Conservation (phyloP, 139 green algal species). For the Deuterostichococcus epilithicus region DNA sequence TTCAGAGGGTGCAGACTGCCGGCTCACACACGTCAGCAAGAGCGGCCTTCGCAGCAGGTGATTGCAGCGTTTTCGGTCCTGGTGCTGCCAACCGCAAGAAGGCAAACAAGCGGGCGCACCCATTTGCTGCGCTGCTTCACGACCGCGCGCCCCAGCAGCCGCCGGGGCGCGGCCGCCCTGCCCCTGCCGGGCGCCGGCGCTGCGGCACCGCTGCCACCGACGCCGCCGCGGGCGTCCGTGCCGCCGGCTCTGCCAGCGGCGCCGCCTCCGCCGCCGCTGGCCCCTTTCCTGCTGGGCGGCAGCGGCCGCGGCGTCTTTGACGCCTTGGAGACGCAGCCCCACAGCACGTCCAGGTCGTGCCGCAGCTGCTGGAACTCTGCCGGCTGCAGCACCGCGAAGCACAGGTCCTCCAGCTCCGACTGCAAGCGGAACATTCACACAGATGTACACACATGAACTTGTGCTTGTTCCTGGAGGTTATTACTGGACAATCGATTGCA, state of each 20-base stretch:
- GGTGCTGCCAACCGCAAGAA: too few relatives aligned
- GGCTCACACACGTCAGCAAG: too few relatives aligned
- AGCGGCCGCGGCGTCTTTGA: conserved; percentile 24
- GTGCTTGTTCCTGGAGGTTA: too few relatives aligned
- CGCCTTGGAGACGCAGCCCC: conserved; percentile 23
- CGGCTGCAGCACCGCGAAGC: conserved; percentile 87
- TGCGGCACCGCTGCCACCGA: conserved; percentile 8
- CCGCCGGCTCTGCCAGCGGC: not conserved
- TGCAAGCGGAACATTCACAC: conserved; percentile 36
- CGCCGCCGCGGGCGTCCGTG: conserved; percentile 12
- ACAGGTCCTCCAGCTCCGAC: conserved; percentile 95
- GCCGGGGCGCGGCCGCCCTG: not conserved
- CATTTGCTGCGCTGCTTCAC: conserved; percentile 5
- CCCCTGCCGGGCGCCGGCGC: not conserved
- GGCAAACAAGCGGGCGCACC: too few relatives aligned
- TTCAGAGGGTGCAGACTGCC: not conserved
- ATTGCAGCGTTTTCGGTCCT: too few relatives aligned
- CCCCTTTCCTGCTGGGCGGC: conserved; percentile 12
- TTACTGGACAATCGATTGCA: too few relatives aligned
- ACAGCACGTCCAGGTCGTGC: conserved; percentile 45
- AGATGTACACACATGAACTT: too few relatives aligned
- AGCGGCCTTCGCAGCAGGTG: too few relatives aligned
- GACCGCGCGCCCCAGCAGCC: not conserved
- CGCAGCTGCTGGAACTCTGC: conserved; percentile 50
- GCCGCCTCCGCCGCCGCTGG: not conserved